Evolutionary conservation across 2,329 filamentous ascomycete species (phyloP).

Genomic region (Mycosphaerella arachidis): DNA sequence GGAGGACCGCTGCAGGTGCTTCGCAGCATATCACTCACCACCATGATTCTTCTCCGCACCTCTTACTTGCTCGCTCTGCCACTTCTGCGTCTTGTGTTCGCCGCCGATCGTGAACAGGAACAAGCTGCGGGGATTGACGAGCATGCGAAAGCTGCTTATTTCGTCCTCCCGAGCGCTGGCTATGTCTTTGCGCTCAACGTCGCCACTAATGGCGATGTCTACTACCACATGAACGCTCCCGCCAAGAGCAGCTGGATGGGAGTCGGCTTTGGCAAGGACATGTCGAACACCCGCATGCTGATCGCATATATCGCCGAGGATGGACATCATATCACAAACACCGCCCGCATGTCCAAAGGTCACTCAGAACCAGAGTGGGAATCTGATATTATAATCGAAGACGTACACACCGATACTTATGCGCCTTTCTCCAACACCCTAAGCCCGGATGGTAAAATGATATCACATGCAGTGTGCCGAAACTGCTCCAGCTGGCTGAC

Average conservation of each 20-base stretch:
- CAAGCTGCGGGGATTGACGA: constrained; percentile 18
- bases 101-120: constrained; percentile 12
- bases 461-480: constrained; percentile 36
- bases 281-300: constrained; percentile 43
- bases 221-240: constrained; percentile 30
- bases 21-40: background rate
- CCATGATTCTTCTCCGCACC: constrained; percentile 9
- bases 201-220: constrained; percentile 28
- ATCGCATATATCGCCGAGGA: constrained; percentile 39
- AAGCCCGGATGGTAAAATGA: constrained; percentile 24
- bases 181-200: constrained; percentile 29
- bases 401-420: constrained; percentile 32
- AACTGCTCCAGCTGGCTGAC: constrained; percentile 38
- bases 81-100: constrained; percentile 11
- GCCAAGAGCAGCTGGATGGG: constrained; percentile 42
- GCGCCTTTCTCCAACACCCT: constrained; percentile 29
- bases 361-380: constrained; percentile 36
- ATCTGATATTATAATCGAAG: constrained; percentile 28
- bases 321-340: constrained; percentile 35
- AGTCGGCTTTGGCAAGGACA: constrained; percentile 41
- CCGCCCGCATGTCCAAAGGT: constrained; percentile 33
- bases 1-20: background rate
- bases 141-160: constrained; percentile 25
- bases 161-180: constrained; percentile 18
- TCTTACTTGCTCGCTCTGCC: constrained; percentile 12